Conservation (phyloP, 306 rosid genomes). For the Inga laurina region DNA sequence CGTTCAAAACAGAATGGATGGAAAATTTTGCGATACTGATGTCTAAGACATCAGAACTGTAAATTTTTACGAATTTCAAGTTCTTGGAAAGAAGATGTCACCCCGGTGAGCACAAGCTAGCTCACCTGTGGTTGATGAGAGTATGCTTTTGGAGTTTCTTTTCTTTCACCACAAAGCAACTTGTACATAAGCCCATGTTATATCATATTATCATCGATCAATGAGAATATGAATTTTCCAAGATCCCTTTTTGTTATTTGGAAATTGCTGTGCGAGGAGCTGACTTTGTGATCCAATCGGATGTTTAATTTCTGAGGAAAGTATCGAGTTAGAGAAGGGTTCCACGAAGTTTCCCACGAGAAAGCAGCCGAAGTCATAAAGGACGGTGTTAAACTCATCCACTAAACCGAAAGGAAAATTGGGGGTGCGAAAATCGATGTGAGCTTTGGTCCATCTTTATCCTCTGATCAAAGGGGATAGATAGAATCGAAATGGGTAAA, state of each 20-base stretch:
- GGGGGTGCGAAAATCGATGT: neutral
- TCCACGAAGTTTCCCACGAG: neutral
- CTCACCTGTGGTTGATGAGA: constrained; percentile 61
- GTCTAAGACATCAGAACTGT: constrained; percentile 62
- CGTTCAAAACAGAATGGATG: constrained; percentile 92
- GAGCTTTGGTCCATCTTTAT: constrained; percentile 15
- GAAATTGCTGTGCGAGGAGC: neutral
- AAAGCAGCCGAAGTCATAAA: neutral
- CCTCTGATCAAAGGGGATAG: neutral
- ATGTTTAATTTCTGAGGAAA: neutral
- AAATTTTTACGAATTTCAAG: constrained; percentile 56
- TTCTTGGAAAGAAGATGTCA: constrained; percentile 44
- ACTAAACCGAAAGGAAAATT: constrained; percentile 20
- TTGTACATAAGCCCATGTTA: constrained; percentile 59
- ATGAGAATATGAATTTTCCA: constrained; percentile 49
- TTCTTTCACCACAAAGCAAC: constrained; percentile 57
- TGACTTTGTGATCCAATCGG: neutral
- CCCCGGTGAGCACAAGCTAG: constrained; percentile 72
- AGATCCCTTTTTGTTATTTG: neutral
- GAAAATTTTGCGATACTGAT: constrained; percentile 72
- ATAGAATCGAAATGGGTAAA: neutral
- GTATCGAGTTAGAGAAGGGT: neutral
- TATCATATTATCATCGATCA: constrained; percentile 47
- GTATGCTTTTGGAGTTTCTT: constrained; percentile 30
- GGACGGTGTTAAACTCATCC: constrained; percentile 12